phyloP scores from a whole-genome alignment of 306 rosid genomes.

The Chamaecrista fasciculata region DNA sequence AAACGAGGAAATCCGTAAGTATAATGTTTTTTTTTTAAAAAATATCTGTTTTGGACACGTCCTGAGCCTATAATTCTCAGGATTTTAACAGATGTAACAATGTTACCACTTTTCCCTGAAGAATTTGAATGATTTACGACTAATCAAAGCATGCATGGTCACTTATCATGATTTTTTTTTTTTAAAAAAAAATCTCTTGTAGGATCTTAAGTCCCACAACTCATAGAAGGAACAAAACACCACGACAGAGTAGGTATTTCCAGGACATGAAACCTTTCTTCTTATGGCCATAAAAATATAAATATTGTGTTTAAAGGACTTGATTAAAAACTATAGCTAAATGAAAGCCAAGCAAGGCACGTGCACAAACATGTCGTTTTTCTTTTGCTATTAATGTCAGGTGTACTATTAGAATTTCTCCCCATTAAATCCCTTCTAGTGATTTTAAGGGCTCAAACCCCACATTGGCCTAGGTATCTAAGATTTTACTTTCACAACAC shows the following conservation, averaged over 20 bases:
- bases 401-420: no score
- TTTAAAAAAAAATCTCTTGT: neutral
- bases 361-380: neutral
- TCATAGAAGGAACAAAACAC: neutral
- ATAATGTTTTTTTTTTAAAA: no score
- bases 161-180: neutral
- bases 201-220: neutral
- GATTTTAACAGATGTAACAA: neutral
- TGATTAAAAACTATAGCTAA: neutral
- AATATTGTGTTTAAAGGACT: neutral
- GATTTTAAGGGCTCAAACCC: no score
- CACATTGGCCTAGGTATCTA: no score
- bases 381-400: no score
- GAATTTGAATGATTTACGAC: neutral
- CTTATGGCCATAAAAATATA: neutral
- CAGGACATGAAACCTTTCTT: neutral
- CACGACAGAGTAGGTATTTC: neutral
- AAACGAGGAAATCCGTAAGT: no score
- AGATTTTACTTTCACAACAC: no score
- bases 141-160: neutral
- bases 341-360: neutral
- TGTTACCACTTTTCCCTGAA: neutral
- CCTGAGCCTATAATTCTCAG: neutral
- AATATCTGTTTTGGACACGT: no score
- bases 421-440: no score